Evolutionary conservation across 2,329 filamentous ascomycete species (phyloP).

Genomic region (Xylariaceae sp.): DNA sequence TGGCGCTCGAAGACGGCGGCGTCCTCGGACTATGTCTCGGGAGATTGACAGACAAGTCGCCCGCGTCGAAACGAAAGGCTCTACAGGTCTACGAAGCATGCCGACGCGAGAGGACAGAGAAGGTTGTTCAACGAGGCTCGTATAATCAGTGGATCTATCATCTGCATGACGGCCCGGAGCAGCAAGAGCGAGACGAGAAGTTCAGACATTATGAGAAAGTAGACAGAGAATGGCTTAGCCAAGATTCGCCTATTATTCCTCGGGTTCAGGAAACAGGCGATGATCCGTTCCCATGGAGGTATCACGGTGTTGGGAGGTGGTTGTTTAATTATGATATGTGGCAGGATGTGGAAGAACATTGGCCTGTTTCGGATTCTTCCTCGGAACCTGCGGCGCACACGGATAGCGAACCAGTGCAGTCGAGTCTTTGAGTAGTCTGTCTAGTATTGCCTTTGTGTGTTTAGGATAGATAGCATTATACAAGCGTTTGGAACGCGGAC

Average conservation of each 20-base stretch:
- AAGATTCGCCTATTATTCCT: conserved; percentile 7
- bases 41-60: conserved; percentile 38
- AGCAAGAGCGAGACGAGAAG: conserved; percentile 46
- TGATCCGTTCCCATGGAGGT: conserved; percentile 40
- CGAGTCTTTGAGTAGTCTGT: conserved; percentile 7
- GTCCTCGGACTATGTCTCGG: conserved; percentile 46
- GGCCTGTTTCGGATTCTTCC: conserved; percentile 16
- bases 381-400: not conserved
- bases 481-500: no score
- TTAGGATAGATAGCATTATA: no score
- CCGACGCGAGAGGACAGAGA: conserved; percentile 54
- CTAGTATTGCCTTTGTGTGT: no score
- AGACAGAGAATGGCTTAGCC: conserved; percentile 30
- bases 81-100: conserved; percentile 53
- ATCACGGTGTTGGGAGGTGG: conserved; percentile 38
- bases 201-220: conserved; percentile 30
- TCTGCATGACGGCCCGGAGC: conserved; percentile 54
- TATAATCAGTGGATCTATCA: conserved; percentile 60
- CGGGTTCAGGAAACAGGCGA: conserved; percentile 32
- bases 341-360: conserved; percentile 35
- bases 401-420: conserved; percentile 13
- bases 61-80: conserved; percentile 31
- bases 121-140: conserved; percentile 57
- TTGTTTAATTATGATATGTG: conserved; percentile 38
- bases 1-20: conserved; percentile 57